Percentiles rank a stretch among this genome's conserved stretches.
Evolutionary conservation across 345 rosid species (phyloP).

Genomic region (Brassica incana): DNA sequence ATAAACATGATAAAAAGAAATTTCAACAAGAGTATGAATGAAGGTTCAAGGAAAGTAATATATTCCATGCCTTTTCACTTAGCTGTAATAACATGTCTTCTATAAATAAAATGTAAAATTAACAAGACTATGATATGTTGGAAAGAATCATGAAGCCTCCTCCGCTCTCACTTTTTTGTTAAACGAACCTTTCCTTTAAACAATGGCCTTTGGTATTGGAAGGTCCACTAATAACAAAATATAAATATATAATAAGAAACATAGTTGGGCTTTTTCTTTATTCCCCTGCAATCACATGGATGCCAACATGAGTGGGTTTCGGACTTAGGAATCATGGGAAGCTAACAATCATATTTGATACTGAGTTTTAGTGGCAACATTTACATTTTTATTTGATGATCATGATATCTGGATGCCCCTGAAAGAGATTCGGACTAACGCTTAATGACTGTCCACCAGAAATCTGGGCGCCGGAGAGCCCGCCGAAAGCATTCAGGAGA

Average conservation of each 20-base stretch:
- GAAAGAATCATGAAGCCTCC: slow-evolving; percentile 25
- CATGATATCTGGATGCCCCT: too few species aligned
- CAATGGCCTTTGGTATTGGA: slow-evolving; percentile 40
- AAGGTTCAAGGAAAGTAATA: slow-evolving; percentile 26
- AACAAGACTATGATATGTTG: slow-evolving; percentile 9
- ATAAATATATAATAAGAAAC: slow-evolving; percentile 19
- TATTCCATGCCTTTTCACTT: slow-evolving; percentile 32
- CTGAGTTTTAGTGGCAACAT: slow-evolving; percentile 16
- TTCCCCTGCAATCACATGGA: slow-evolving; percentile 26
- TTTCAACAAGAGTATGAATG: slow-evolving; percentile 21
- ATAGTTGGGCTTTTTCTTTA: slow-evolving; percentile 1
- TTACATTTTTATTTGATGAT: background rate
- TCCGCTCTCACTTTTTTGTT: slow-evolving; percentile 21
- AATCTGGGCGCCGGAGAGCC: too few species aligned
- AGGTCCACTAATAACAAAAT: slow-evolving; percentile 23
- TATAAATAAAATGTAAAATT: background rate
- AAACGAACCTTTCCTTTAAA: slow-evolving; percentile 33
- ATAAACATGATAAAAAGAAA: background rate
- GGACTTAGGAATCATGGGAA: background rate
- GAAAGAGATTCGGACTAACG: too few species aligned
- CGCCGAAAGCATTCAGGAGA: too few species aligned
- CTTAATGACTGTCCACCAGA: too few species aligned
- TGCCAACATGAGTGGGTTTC: slow-evolving; percentile 26
- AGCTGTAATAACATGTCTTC: slow-evolving; percentile 26
- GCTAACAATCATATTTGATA: background rate